Evolutionary conservation across 2,329 filamentous ascomycete species (phyloP), one percentile per base, ranked within the genome.

Genomic region (Cryphonectria parasitica): DNA sequence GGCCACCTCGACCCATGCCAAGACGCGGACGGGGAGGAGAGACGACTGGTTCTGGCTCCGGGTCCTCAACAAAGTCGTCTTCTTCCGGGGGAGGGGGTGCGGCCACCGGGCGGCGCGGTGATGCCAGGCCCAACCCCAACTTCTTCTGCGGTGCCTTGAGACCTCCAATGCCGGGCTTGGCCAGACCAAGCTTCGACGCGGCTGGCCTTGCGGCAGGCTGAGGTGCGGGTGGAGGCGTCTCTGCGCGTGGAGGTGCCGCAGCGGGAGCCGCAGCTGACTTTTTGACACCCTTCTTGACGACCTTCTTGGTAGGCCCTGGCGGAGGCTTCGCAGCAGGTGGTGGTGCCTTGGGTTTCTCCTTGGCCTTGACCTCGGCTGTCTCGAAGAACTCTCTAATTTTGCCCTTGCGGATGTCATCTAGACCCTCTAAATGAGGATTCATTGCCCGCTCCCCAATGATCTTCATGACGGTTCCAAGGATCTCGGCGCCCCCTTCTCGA

Each of bases 381-480:
- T 95, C 93, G 75, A 89, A 93, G 79, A 90, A 98, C 79, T 99
- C 96, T 83, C 97, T 98, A 79, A 98, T 92, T 81, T 98, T 99
- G 73, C 87, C 92, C 83, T 97, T 98, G 72, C 95, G 89, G 75
- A 98, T 98, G 34, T 99, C 96, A 78, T 99, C 96, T 2, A 99
- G 85, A 3, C 94, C 94, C 74, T 98, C 95, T 22, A 99, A 83
- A 79, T 97, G 92, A 11, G 93, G 92, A 60, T 92, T 94, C 96
- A 99, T 99, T 67, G 93, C 93, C 70, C 96, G 90, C 80, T 99
- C 97, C 58, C 96, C 95, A 83, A 98, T 93, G 69, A 99, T 98
- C 83, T 98, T 99, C 96, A 98, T 98, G 65, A 99, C 81, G 0
- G 95, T 97, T 74, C 97, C 96, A 3, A 99, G 84, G 45, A 96